These are phyloP conservation scores for Metarhizium guizhouense DNA, from an alignment of 2,329 filamentous ascomycete species.

Conservation along the genomic window DNA sequence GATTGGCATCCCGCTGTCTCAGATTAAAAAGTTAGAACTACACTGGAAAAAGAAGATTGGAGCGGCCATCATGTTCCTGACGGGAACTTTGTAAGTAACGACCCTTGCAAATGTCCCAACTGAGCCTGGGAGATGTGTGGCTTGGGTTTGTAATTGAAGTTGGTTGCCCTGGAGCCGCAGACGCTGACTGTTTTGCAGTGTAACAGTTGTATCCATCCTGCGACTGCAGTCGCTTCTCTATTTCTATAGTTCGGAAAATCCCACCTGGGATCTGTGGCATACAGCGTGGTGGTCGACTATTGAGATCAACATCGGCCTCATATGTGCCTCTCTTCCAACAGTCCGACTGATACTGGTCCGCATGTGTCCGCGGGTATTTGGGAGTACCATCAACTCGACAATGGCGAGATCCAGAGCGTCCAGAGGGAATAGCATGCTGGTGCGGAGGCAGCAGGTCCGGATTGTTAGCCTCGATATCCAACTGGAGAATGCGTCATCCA, in stretches of 20 bases:
- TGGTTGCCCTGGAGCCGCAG: not conserved
- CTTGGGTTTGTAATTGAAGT: not conserved
- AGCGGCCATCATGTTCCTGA: conserved; percentile 6
- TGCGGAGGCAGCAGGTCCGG: not conserved
- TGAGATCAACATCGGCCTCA: conserved; percentile 8
- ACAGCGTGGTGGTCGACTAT: conserved; percentile 8
- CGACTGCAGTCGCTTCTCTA: conserved; percentile 4
- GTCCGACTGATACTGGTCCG: conserved; percentile 1
- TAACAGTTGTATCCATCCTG: conserved; percentile 7
- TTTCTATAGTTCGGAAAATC: conserved; percentile 5
- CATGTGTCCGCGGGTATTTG: conserved; percentile 5
- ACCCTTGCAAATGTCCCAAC: not conserved
- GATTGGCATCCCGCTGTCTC: conserved; percentile 5
- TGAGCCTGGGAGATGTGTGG: not conserved
- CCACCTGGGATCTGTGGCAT: conserved; percentile 6
- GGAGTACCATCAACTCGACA: not conserved
- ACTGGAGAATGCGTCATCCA: not conserved
- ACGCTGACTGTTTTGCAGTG: not conserved
- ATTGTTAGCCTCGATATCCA: not conserved
- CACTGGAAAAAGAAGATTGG: conserved; percentile 7
- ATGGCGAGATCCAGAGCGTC: not conserved
- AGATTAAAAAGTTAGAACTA: conserved; percentile 5
- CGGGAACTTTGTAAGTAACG: conserved; percentile 5
- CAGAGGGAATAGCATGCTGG: not conserved
- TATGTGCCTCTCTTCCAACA: conserved; percentile 5